Conservation (phyloP, 495 filamentous ascomycete genomes). For the Penicillium antarcticum region DNA sequence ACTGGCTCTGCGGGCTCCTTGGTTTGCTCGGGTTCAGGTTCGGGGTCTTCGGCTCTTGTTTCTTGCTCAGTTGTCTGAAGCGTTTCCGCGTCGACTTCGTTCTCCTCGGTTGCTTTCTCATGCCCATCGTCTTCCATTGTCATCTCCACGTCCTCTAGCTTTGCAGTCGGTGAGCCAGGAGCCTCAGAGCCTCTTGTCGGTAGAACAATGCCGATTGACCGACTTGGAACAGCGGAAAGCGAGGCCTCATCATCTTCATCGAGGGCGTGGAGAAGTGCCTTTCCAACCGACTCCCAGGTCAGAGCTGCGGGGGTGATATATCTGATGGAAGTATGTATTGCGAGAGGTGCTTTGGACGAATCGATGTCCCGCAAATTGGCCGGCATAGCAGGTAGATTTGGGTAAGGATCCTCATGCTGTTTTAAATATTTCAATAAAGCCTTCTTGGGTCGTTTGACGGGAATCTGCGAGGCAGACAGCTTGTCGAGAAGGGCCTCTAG, state of each 20-base stretch:
- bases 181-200: constrained; percentile 21
- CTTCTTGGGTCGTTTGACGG: constrained; percentile 62
- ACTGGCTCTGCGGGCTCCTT: constrained; percentile 17
- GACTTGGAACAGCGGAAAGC: constrained; percentile 30
- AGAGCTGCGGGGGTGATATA: constrained; percentile 30
- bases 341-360: constrained; percentile 26
- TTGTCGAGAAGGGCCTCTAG: constrained; percentile 68
- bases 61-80: constrained; percentile 9
- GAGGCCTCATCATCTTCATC: constrained; percentile 40
- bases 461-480: constrained; percentile 61
- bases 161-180: constrained; percentile 11
- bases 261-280: constrained; percentile 52
- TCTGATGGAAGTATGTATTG: constrained; percentile 24
- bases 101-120: neutral
- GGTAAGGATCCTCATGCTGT: constrained; percentile 69
- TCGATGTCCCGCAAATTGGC: constrained; percentile 29
- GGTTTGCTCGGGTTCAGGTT: neutral
- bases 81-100: constrained; percentile 14
- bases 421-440: constrained; percentile 60
- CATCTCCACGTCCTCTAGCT: constrained; percentile 15
- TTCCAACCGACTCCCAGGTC: constrained; percentile 55
- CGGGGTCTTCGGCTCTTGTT: constrained; percentile 9
- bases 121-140: constrained; percentile 7
- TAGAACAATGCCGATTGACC: constrained; percentile 36
- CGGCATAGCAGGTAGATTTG: constrained; percentile 64